These are phyloP conservation scores for Trametes cinnabarina DNA, from an alignment of 768 basidiomycete genomes.

Conservation along the genomic window DNA sequence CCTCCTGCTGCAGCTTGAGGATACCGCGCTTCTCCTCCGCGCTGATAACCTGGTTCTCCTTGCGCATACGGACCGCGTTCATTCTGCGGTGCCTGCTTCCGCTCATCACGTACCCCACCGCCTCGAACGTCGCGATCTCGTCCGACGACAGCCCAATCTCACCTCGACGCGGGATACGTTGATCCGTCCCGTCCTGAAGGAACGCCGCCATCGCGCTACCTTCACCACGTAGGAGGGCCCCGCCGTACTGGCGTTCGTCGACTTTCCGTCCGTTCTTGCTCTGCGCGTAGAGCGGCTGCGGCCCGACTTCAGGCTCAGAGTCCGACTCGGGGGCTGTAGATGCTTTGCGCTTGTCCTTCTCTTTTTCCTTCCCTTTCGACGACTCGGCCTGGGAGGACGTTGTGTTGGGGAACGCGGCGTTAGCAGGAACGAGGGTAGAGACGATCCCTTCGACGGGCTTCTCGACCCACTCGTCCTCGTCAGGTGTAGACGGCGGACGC, in stretches of 20 bases:
- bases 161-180: conserved; percentile 96
- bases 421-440: conserved; percentile 20
- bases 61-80: conserved; percentile 98
- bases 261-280: conserved; percentile 45
- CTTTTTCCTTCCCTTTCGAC: background rate
- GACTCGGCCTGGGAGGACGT: background rate
- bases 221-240: conserved; percentile 90
- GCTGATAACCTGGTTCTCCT: conserved; percentile 99
- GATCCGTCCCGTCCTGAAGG: conserved; percentile 74
- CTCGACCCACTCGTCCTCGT: conserved; percentile 70
- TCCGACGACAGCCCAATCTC: conserved; percentile 92
- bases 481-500: conserved; percentile 28
- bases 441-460: conserved; percentile 38
- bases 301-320: conserved; percentile 77
- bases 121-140: conserved; percentile 85
- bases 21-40: conserved; percentile 98
- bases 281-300: conserved; percentile 56
- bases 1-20: conserved; percentile 90
- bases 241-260: conserved; percentile 86
- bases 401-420: background rate
- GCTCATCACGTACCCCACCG: conserved; percentile 96
- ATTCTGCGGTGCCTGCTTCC: conserved; percentile 92
- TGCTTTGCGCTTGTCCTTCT: conserved; percentile 9
- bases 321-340: conserved; percentile 32
- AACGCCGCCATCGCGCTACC: conserved; percentile 98